Percentiles rank a stretch among this genome's conserved stretches.
Conservation (phyloP, 352 stramenopile species). For the Pythium apleroticum region DNA sequence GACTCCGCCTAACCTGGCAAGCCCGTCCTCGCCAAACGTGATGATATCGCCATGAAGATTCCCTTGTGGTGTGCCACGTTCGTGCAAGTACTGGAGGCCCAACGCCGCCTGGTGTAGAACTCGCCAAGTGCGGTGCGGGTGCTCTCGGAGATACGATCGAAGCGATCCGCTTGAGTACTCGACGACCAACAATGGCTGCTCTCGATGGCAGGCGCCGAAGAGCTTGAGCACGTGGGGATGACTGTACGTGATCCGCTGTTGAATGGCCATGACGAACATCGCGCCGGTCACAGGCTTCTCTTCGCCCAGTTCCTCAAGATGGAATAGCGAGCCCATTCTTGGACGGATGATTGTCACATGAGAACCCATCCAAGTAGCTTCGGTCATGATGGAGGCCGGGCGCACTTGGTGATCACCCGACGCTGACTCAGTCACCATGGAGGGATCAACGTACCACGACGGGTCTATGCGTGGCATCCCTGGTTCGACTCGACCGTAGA, state of each 20-base stretch:
- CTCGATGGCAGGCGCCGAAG: conserved; percentile 15
- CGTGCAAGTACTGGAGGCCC: conserved; percentile 75
- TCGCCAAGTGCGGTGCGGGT: conserved; percentile 27
- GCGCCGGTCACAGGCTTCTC: too few species aligned
- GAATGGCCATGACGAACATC: background rate
- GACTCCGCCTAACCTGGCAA: conserved; percentile 19
- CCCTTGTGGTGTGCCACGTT: conserved; percentile 33
- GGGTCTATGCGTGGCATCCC: too few species aligned
- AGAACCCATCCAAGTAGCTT: too few species aligned
- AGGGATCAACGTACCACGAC: too few species aligned
- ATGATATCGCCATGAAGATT: conserved; percentile 9
- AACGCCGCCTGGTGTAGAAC: conserved; percentile 40
- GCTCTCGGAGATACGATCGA: conserved; percentile 1
- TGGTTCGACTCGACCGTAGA: too few species aligned
- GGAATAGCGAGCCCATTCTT: too few species aligned
- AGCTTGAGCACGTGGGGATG: conserved; percentile 15
- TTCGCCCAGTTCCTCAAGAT: too few species aligned
- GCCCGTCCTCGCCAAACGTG: conserved; percentile 28
- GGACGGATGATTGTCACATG: too few species aligned
- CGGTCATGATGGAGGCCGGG: too few species aligned
- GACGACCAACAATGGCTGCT: conserved; percentile 9
- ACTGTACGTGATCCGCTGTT: background rate
- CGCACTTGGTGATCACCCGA: too few species aligned
- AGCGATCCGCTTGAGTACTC: conserved; percentile 7
- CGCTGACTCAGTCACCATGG: too few species aligned